phyloP scores from a whole-genome alignment of 768 basidiomycete species.

The Roridomyces roridus region DNA sequence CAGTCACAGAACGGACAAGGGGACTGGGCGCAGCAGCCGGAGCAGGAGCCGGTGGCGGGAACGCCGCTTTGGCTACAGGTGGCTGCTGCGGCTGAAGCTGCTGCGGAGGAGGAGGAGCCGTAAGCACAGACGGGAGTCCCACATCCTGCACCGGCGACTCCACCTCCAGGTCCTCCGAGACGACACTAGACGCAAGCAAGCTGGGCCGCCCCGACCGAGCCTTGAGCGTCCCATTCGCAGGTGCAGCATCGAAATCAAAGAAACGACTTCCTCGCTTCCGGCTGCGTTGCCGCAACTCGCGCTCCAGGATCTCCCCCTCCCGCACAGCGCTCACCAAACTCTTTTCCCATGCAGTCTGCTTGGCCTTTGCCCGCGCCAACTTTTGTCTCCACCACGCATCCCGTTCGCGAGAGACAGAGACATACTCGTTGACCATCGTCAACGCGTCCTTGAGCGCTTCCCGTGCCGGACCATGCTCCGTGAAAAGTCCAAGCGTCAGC shows the following conservation, averaged over 20 bases:
- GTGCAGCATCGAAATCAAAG: constrained; percentile 44
- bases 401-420: constrained; percentile 73
- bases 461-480: constrained; percentile 39
- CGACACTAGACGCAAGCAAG: constrained; percentile 3
- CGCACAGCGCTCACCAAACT: constrained; percentile 84
- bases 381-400: constrained; percentile 80
- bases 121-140: neutral
- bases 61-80: neutral
- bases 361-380: constrained; percentile 66
- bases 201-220: constrained; percentile 19
- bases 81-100: neutral
- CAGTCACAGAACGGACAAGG: constrained; percentile 18
- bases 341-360: constrained; percentile 86
- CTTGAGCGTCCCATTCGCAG: constrained; percentile 30
- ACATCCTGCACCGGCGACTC: constrained; percentile 12
- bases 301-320: constrained; percentile 85
- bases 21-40: neutral
- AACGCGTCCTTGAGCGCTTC: constrained; percentile 69
- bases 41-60: constrained; percentile 6
- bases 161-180: constrained; percentile 4
- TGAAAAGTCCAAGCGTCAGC: constrained; percentile 63
- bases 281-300: constrained; percentile 70
- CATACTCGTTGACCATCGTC: constrained; percentile 64
- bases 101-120: neutral
- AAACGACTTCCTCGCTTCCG: constrained; percentile 65